Evolutionary conservation across 1,284 basidiomycete species (phyloP).

Genomic region (Puccinia hordei): DNA sequence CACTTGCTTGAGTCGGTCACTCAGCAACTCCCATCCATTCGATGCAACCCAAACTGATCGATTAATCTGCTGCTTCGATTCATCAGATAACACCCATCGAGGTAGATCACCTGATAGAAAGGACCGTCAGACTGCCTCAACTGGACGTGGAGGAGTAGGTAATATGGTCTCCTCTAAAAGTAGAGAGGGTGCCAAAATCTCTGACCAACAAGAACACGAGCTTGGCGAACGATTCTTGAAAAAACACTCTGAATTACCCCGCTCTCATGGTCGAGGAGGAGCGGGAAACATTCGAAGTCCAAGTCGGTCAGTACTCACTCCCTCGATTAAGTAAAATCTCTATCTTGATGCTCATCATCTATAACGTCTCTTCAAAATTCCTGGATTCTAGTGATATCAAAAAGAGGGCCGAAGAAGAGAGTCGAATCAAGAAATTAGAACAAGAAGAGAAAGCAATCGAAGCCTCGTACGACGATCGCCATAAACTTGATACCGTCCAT

Average conservation of each 20-base stretch:
- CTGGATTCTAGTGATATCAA: conserved; percentile 8
- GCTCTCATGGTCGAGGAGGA: conserved; percentile 39
- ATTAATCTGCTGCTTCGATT: not conserved
- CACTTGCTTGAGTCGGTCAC: too few species aligned
- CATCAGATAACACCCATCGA: not conserved
- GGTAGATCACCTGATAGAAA: conserved; percentile 18
- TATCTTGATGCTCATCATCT: not conserved
- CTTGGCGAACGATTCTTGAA: not conserved
- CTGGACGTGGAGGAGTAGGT: conserved; percentile 39
- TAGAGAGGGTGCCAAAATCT: not conserved
- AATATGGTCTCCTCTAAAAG: conserved; percentile 24
- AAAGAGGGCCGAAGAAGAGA: conserved; percentile 12
- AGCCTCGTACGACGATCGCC: conserved; percentile 20
- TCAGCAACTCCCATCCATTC: too few species aligned
- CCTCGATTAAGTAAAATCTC: not conserved
- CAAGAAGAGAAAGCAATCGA: conserved; percentile 35
- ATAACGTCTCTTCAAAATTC: not conserved
- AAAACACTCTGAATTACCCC: not conserved
- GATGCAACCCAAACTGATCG: not conserved
- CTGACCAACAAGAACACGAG: not conserved
- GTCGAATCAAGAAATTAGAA: conserved; percentile 5
- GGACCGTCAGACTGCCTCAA: not conserved
- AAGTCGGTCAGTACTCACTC: conserved; percentile 14
- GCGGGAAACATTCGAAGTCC: conserved; percentile 42
- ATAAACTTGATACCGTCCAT: conserved; percentile 20